These are phyloP conservation scores for Sextonia rubra DNA, from an alignment of 164 flowering plant genomes.

Conservation along the genomic window DNA sequence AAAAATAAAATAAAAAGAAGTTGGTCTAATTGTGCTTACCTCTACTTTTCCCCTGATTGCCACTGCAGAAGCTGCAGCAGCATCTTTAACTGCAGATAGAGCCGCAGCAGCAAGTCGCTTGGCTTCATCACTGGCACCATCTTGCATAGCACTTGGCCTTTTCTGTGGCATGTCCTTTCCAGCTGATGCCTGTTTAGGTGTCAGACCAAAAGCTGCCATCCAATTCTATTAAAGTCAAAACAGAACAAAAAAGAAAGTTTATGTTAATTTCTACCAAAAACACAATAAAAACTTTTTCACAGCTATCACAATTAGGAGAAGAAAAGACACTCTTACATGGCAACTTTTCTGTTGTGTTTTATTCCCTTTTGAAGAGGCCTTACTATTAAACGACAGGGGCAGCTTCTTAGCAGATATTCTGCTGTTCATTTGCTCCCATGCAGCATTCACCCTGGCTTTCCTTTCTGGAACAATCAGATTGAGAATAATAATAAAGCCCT, in stretches of 20 bases:
- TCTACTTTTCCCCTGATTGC: slow-evolving; percentile 72
- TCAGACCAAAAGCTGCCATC: slow-evolving; percentile 69
- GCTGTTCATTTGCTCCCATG: slow-evolving; percentile 89
- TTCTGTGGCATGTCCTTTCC: slow-evolving; percentile 22
- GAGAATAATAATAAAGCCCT: neutral
- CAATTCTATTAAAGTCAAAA: slow-evolving; percentile 39
- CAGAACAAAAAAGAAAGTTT: too few species aligned
- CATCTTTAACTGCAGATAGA: slow-evolving; percentile 67
- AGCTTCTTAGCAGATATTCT: slow-evolving; percentile 37
- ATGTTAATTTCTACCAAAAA: neutral
- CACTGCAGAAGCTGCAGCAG: slow-evolving; percentile 39
- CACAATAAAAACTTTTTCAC: neutral
- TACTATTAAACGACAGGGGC: slow-evolving; percentile 31
- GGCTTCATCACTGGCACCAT: slow-evolving; percentile 53
- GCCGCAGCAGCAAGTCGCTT: slow-evolving; percentile 90
- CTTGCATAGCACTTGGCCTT: slow-evolving; percentile 25
- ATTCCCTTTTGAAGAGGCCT: slow-evolving; percentile 29
- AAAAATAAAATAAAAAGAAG: neutral
- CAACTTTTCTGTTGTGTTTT: slow-evolving; percentile 31
- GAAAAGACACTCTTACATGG: slow-evolving; percentile 30
- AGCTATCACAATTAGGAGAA: neutral
- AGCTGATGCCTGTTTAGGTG: slow-evolving; percentile 35
- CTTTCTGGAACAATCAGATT: slow-evolving; percentile 34
- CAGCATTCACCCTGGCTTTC: slow-evolving; percentile 66
- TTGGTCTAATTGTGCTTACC: slow-evolving; percentile 29